Evolutionary conservation across 441 rosid species (phyloP).

Genomic region (Populus tomentosa): DNA sequence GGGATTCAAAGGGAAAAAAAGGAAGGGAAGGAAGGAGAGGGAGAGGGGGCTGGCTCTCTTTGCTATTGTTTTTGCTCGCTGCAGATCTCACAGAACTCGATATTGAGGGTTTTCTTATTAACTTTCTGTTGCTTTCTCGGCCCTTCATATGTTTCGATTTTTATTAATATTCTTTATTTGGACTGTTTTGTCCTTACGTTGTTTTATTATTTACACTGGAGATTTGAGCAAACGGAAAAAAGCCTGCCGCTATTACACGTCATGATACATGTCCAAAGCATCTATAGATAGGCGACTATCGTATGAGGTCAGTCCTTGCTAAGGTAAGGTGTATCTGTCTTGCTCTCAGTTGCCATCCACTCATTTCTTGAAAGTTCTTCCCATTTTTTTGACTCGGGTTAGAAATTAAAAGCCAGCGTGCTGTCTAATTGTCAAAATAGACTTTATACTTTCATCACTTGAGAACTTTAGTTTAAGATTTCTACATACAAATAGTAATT

Average conservation of each 20-base stretch:
- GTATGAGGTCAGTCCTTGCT: not conserved
- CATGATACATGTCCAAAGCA: not conserved
- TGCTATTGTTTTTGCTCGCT: slow-evolving; percentile 1
- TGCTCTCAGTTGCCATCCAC: not conserved
- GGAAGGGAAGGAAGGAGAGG: not conserved
- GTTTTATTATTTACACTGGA: slow-evolving; percentile 15
- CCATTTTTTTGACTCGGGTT: too few species aligned
- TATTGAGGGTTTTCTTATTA: slow-evolving; percentile 41
- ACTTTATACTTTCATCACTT: too few species aligned
- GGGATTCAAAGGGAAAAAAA: not conserved
- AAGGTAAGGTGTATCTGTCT: not conserved
- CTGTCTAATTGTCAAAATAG: not conserved
- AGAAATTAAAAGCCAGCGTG: not conserved
- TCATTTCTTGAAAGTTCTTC: not conserved
- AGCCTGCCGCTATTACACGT: not conserved
- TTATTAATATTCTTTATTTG: not conserved
- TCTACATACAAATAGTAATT: not conserved
- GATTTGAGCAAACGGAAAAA: not conserved
- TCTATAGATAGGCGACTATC: not conserved
- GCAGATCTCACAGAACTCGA: slow-evolving; percentile 86
- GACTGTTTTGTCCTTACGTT: slow-evolving; percentile 26
- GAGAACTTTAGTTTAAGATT: not conserved
- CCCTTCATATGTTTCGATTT: slow-evolving; percentile 50
- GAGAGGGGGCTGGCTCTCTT: not conserved
- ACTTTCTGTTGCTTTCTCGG: slow-evolving; percentile 57